Evolutionary conservation across 2,329 filamentous ascomycete genomes (phyloP).

Genomic region (Microdochium paspali): DNA sequence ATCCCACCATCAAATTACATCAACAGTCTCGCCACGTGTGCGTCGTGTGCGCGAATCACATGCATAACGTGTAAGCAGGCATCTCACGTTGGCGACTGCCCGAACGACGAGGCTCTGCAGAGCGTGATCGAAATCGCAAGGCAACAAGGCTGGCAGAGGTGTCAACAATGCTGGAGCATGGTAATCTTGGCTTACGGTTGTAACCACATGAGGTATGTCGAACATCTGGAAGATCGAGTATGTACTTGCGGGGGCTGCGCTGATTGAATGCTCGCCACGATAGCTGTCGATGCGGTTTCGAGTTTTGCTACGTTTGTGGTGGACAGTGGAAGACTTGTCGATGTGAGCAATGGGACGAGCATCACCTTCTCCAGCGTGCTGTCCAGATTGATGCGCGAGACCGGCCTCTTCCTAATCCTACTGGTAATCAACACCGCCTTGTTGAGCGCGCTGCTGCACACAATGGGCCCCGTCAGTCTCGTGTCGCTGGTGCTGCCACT

Average conservation of each 20-base stretch:
- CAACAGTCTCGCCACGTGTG: conserved; percentile 28
- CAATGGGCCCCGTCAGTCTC: no score
- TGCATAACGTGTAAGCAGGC: conserved; percentile 40
- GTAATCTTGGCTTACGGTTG: conserved; percentile 43
- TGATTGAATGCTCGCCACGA: not conserved
- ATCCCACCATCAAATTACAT: conserved; percentile 24
- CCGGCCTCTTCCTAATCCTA: no score
- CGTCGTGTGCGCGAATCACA: conserved; percentile 29
- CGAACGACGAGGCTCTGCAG: conserved; percentile 28
- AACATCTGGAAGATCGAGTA: no score
- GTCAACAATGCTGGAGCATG: conserved; percentile 31
- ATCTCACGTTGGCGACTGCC: conserved; percentile 37
- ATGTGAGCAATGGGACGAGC: conserved; percentile 30
- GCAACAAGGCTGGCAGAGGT: conserved; percentile 40
- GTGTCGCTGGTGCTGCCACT: no score
- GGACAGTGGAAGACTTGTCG: conserved; percentile 25
- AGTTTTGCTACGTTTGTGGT: conserved; percentile 44
- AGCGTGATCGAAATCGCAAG: conserved; percentile 28
- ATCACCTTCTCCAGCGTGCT: conserved; percentile 20
- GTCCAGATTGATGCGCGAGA: conserved; percentile 20
- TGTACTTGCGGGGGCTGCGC: not conserved
- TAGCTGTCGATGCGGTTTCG: conserved; percentile 33
- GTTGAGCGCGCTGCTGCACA: no score
- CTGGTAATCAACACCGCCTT: no score
- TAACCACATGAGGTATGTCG: conserved; percentile 45